A percentile compares a stretch with the other conserved stretches of the same genome.
Evolutionary conservation across 768 basidiomycete genomes (phyloP).

Genomic region (Pleurotus citrinopileatus): DNA sequence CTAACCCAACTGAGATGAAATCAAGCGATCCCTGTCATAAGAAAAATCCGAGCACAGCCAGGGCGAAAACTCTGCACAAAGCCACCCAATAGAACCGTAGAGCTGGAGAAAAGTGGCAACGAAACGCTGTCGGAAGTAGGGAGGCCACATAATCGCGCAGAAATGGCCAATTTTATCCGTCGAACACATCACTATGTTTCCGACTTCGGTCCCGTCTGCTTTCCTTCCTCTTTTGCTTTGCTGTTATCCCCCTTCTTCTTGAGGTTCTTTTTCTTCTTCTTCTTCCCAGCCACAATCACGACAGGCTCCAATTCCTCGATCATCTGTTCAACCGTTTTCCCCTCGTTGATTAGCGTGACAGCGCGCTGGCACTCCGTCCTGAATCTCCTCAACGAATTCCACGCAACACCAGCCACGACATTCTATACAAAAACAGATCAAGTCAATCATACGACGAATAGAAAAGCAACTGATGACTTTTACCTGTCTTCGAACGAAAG

Average conservation of each 20-base stretch:
- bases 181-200: no score
- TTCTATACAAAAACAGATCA: background rate
- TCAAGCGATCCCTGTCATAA: no score
- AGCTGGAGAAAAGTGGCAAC: no score
- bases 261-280: slow-evolving; percentile 2
- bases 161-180: no score
- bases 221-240: background rate
- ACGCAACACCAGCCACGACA: background rate
- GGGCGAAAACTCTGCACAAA: no score
- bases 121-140: no score
- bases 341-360: background rate
- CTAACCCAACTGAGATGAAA: no score
- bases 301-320: background rate
- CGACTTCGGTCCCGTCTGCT: background rate
- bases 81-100: no score
- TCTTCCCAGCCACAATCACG: background rate
- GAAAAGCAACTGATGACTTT: background rate
- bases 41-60: background rate
- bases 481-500: slow-evolving; percentile 39
- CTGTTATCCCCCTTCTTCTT: background rate
- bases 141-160: no score
- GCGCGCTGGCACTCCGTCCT: background rate
- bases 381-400: background rate
- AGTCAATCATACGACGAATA: background rate
- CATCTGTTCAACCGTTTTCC: background rate